A percentile compares a stretch with the other conserved stretches of the same genome.
These are phyloP conservation scores for Striga asiatica DNA, from an alignment of 257 asterid species.

Conservation along the genomic window DNA sequence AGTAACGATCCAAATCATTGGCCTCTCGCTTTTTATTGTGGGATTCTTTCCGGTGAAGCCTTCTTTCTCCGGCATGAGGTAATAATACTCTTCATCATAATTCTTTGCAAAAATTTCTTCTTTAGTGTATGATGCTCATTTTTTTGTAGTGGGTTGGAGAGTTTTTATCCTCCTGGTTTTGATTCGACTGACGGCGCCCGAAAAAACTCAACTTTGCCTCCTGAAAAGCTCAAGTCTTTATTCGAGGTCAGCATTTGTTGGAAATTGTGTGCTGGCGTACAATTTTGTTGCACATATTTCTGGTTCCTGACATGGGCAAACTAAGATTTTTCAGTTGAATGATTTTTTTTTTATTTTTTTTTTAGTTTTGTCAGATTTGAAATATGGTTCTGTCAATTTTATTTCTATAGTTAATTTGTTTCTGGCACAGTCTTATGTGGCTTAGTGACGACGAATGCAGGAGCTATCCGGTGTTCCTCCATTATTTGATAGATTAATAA, in stretches of 20 bases:
- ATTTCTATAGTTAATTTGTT: neutral
- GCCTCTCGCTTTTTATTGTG: constrained; percentile 52
- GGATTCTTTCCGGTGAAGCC: constrained; percentile 86
- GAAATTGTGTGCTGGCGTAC: no score
- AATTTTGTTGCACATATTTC: no score
- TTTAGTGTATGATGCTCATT: neutral
- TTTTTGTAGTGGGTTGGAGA: constrained; percentile 59
- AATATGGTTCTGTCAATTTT: no score
- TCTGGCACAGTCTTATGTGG: constrained; percentile 13
- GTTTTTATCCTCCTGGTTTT: constrained; percentile 51
- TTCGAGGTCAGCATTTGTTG: constrained; percentile 40
- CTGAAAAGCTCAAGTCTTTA: constrained; percentile 45
- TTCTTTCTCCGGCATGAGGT: constrained; percentile 73
- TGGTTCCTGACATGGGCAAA: no score
- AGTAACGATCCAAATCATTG: constrained; percentile 50
- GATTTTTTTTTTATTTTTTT: neutral
- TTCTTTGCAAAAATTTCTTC: neutral
- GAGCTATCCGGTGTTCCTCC: constrained; percentile 66
- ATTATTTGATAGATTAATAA: constrained; percentile 48
- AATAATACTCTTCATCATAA: neutral
- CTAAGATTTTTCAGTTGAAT: no score
- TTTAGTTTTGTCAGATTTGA: neutral
- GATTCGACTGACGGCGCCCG: constrained; percentile 26
- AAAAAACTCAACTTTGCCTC: constrained; percentile 34
- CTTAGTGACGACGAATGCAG: constrained; percentile 35